phyloP scores from a whole-genome alignment of 2,329 filamentous ascomycete species.

The Chaetomiaceae sp. region DNA sequence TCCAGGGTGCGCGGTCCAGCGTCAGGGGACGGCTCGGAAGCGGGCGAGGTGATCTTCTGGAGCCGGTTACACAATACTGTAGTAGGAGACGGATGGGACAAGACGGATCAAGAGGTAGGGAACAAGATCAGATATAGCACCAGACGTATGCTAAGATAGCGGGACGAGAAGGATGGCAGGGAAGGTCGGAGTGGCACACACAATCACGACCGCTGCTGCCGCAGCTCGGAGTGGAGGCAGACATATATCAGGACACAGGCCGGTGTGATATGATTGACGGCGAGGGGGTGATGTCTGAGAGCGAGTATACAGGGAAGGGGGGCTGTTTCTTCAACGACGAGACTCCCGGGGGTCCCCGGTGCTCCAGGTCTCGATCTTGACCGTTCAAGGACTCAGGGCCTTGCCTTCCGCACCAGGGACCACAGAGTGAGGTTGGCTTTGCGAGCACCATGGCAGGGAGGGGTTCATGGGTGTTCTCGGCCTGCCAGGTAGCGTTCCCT shows the following conservation, averaged over 20 bases:
- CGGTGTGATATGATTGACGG: slow-evolving; percentile 23
- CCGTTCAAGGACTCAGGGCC: slow-evolving; percentile 8
- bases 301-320: neutral
- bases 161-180: slow-evolving; percentile 8
- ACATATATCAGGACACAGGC: slow-evolving; percentile 16
- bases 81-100: slow-evolving; percentile 18
- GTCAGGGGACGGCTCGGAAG: slow-evolving; percentile 10
- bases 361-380: slow-evolving; percentile 8
- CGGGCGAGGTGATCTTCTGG: slow-evolving; percentile 21
- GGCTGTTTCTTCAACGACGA: slow-evolving; percentile 2
- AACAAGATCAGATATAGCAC: slow-evolving; percentile 22
- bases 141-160: slow-evolving; percentile 19
- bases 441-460: slow-evolving; percentile 2
- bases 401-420: neutral
- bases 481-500: neutral
- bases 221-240: slow-evolving; percentile 8
- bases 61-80: slow-evolving; percentile 22
- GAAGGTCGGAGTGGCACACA: slow-evolving; percentile 10
- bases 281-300: slow-evolving; percentile 20
- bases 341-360: slow-evolving; percentile 1
- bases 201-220: slow-evolving; percentile 4
- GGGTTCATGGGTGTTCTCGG: slow-evolving; percentile 3
- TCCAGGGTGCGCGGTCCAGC: neutral
- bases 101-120: slow-evolving; percentile 13
- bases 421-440: slow-evolving; percentile 1